phyloP scores from a whole-genome alignment of 805 yeast species.

The Saccharomycopsis sp. region DNA sequence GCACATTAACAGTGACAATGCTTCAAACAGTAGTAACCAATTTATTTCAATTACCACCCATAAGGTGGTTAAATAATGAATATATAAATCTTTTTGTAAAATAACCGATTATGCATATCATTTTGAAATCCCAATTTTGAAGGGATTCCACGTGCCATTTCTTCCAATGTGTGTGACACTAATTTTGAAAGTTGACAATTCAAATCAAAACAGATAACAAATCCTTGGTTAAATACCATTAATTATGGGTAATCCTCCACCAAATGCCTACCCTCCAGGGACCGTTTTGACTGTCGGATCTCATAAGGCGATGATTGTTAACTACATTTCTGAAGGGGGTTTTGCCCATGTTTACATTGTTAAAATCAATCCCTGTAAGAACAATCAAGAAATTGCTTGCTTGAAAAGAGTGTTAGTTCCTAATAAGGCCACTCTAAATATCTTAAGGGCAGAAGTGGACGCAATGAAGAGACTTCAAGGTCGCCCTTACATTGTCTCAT shows the following conservation, averaged over 20 bases:
- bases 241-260: slow-evolving; percentile 38
- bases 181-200: too few relatives aligned
- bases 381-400: slow-evolving; percentile 59
- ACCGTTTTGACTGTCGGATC: slow-evolving; percentile 77
- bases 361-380: slow-evolving; percentile 52
- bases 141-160: too few relatives aligned
- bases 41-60: slow-evolving; percentile 2
- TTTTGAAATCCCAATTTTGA: too few relatives aligned
- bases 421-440: slow-evolving; percentile 73
- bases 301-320: slow-evolving; percentile 59
- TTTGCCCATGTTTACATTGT: slow-evolving; percentile 93
- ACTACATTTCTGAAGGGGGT: slow-evolving; percentile 85
- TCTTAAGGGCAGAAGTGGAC: slow-evolving; percentile 90
- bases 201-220: too few relatives aligned
- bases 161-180: too few relatives aligned
- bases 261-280: slow-evolving; percentile 65
- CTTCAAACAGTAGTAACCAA: too few relatives aligned
- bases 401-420: slow-evolving; percentile 95
- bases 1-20: too few relatives aligned
- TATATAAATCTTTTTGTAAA: too few relatives aligned
- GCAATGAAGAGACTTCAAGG: slow-evolving; percentile 90
- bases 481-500: slow-evolving; percentile 72
- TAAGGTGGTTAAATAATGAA: too few relatives aligned
- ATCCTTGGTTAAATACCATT: neutral
- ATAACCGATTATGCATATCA: too few relatives aligned